Evolutionary conservation across 352 stramenopile species (phyloP).

Genomic region (Albugo laibachii): DNA sequence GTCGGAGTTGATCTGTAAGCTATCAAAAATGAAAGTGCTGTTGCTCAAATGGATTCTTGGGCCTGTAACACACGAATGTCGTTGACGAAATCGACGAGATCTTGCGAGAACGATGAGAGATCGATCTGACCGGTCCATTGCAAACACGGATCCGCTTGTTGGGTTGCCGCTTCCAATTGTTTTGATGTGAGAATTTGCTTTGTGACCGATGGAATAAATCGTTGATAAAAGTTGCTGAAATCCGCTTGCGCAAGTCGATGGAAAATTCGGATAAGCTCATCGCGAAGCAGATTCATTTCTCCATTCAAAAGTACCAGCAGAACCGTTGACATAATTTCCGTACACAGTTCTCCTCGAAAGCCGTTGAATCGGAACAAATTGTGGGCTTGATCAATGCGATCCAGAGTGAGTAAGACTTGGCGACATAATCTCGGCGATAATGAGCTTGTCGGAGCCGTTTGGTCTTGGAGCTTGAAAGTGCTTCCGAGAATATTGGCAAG

Average conservation of each 20-base stretch:
- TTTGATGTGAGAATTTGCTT: constrained; percentile 37
- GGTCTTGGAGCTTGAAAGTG: constrained; percentile 6
- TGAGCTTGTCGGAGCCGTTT: not conserved
- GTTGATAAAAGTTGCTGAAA: constrained; percentile 55
- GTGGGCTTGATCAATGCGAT: constrained; percentile 45
- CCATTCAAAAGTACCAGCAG: constrained; percentile 60
- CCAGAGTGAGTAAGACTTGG: constrained; percentile 47
- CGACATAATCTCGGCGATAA: constrained; percentile 28
- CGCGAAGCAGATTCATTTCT: constrained; percentile 60
- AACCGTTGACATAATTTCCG: constrained; percentile 55
- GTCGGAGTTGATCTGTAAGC: too few species aligned
- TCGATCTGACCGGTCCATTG: constrained; percentile 60
- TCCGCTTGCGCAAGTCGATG: constrained; percentile 49
- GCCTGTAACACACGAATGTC: constrained; percentile 57
- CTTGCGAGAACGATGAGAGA: constrained; percentile 46
- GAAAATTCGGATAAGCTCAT: constrained; percentile 50
- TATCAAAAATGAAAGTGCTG: too few species aligned
- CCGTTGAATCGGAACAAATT: constrained; percentile 41
- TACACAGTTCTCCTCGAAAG: constrained; percentile 50
- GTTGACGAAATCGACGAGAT: constrained; percentile 51
- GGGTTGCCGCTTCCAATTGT: constrained; percentile 21
- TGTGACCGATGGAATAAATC: constrained; percentile 35
- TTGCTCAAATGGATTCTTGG: constrained; percentile 7
- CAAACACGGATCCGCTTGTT: constrained; percentile 30
- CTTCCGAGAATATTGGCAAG: constrained; percentile 37